Conservation (phyloP, 2,329 filamentous ascomycete genomes). For the Alternaria brassicae region DNA sequence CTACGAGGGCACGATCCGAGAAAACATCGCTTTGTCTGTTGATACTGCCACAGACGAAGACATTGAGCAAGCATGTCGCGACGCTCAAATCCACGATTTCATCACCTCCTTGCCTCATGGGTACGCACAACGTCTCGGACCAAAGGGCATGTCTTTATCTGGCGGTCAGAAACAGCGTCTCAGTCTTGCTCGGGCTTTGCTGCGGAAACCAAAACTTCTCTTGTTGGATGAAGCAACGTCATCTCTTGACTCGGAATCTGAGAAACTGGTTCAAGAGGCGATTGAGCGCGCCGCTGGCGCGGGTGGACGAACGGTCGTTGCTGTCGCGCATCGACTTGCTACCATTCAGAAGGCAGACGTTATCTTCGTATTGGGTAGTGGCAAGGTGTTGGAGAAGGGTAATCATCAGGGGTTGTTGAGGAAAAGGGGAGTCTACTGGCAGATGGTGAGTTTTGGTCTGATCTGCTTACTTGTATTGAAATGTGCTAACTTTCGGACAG, state of each 20-base stretch:
- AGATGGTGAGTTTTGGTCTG: constrained; percentile 38
- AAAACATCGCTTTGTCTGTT: constrained; percentile 50
- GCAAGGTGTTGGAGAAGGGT: constrained; percentile 44
- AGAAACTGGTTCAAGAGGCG: constrained; percentile 45
- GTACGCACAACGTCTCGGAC: constrained; percentile 46
- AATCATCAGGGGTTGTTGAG: constrained; percentile 41
- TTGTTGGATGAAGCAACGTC: constrained; percentile 48
- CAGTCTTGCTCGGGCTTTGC: constrained; percentile 42
- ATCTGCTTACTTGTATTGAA: rapidly evolving
- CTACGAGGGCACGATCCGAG: constrained; percentile 53
- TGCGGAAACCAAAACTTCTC: constrained; percentile 42
- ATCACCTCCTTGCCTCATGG: constrained; percentile 45
- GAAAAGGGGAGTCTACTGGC: constrained; percentile 44
- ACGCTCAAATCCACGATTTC: constrained; percentile 52
- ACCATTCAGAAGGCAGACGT: constrained; percentile 50
- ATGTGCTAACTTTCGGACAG: constrained; percentile 18
- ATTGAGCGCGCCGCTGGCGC: constrained; percentile 45
- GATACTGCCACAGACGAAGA: constrained; percentile 37
- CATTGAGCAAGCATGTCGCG: constrained; percentile 43
- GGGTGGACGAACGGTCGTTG: constrained; percentile 38
- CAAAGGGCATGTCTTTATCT: constrained; percentile 44
- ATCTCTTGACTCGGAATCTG: constrained; percentile 44
- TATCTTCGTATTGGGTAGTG: constrained; percentile 48
- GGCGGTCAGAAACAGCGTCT: constrained; percentile 50
- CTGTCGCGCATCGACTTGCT: constrained; percentile 48